Evolutionary conservation across 1,284 basidiomycete genomes (phyloP), one percentile per base, ranked within the genome.

Genomic region (Tilletia horrida): DNA sequence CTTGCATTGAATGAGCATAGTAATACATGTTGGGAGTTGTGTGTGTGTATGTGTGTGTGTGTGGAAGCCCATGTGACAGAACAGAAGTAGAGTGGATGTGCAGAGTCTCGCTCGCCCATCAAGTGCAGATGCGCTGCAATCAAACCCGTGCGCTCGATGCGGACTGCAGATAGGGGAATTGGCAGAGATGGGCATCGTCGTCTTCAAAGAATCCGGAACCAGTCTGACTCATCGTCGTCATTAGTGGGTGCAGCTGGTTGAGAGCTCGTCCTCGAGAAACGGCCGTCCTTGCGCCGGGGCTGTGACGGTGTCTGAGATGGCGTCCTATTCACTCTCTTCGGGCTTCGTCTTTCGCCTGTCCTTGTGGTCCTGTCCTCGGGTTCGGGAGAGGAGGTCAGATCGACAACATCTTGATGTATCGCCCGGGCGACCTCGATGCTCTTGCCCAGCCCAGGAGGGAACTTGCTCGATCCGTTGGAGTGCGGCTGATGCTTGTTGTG

Each of bases 381-480:
- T 29, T 59, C 55, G 31, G 55, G 55, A 13, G 55, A 59, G 14
- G 55, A 59, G 13, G 55, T 59, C 29, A 59, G 16, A 29, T 59
- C 55, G 1, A 59, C 55, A 29, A 59, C 31, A 27, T 59, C 55
- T 27, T 35, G 27, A 29, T 59, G 55, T 25, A 59, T 21, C 55
- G 18, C 18, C 29, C 11, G 27, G 16, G 55, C 55, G 18, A 59
- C 27, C 13, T 59, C 55, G 13, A 59, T 14, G 27, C 55, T 59
- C 55, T 59, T 59, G 27, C 55, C 55, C 14, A 29, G 25, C 3
- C 55, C 55, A 40, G 55, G 55, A 13, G 29, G 55, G 55, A 11
- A 59, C 27, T 40, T 40, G 35, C 55, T 27, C 50, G 50, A 52
- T 14, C 50, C 50, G 7, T 40, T 40, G 6, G 35, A 4, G 11